phyloP scores from a whole-genome alignment of 2,329 filamentous ascomycete species.

The Fusarium pseudoanthophilum region DNA sequence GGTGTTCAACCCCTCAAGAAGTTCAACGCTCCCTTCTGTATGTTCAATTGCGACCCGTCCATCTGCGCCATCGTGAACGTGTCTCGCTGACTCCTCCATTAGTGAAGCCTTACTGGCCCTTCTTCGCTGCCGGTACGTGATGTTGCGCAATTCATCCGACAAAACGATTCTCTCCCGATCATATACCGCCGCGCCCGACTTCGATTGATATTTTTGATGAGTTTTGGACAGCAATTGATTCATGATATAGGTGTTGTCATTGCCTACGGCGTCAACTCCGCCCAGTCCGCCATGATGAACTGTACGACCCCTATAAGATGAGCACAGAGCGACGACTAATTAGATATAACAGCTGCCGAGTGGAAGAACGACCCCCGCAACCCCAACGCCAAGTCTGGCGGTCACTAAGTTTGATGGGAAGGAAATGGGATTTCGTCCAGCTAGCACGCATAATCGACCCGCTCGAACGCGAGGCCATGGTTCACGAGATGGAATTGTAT shows the following conservation, averaged over 20 bases:
- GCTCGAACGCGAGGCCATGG: conserved; percentile 38
- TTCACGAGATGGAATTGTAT: conserved; percentile 53
- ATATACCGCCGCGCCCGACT: conserved; percentile 9
- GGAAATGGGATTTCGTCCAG: conserved; percentile 40
- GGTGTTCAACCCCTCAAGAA: conserved; percentile 76
- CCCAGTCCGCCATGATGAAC: conserved; percentile 79
- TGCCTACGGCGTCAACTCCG: conserved; percentile 90
- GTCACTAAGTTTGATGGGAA: conserved; percentile 55
- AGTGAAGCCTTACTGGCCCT: conserved; percentile 93
- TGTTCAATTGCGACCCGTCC: conserved; percentile 58
- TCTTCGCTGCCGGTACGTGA: conserved; percentile 91
- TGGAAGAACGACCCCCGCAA: conserved; percentile 98
- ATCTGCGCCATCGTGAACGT: conserved; percentile 26
- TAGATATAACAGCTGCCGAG: conserved; percentile 75
- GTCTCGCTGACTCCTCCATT: conserved; percentile 49
- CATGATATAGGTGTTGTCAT: conserved; percentile 76
- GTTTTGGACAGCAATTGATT: conserved; percentile 42
- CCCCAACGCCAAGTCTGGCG: conserved; percentile 65
- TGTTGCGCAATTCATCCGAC: conserved; percentile 34
- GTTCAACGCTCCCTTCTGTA: conserved; percentile 82
- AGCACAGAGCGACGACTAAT: conserved; percentile 42
- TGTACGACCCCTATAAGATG: conserved; percentile 62
- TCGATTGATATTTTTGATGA: conserved; percentile 36
- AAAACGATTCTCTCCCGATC: conserved; percentile 15
- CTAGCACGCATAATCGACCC: conserved; percentile 42